Percentiles rank a stretch among this genome's conserved stretches.
Evolutionary conservation across 805 yeast genomes (phyloP).

Genomic region (Grigorovia yakushimaensis): DNA sequence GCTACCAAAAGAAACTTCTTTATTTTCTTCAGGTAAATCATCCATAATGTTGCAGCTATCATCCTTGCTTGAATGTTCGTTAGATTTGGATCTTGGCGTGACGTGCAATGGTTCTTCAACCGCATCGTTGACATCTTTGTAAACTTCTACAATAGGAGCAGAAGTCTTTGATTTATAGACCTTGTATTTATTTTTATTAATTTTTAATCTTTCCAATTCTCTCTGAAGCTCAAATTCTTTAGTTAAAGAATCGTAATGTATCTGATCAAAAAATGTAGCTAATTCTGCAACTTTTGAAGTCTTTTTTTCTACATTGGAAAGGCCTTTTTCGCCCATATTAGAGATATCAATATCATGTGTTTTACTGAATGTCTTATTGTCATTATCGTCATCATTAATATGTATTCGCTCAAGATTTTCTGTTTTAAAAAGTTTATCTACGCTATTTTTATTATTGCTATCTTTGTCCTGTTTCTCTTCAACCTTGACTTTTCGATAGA

Average conservation of each 20-base stretch:
- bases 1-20: not conserved
- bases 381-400: too few species aligned
- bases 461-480: too few species aligned
- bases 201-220: slow-evolving; percentile 60
- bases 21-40: not conserved
- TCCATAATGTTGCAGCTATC: slow-evolving; percentile 3
- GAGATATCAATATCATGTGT: too few species aligned
- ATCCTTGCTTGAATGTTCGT: slow-evolving; percentile 3
- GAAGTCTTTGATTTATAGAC: slow-evolving; percentile 65
- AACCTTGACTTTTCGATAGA: too few species aligned
- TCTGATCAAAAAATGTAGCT: slow-evolving; percentile 58
- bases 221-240: slow-evolving; percentile 82
- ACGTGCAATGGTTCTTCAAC: slow-evolving; percentile 47
- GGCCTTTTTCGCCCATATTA: not conserved
- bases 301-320: not conserved
- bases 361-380: too few species aligned
- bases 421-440: too few species aligned
- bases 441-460: too few species aligned
- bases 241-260: slow-evolving; percentile 72
- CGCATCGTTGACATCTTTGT: slow-evolving; percentile 80
- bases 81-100: slow-evolving; percentile 2
- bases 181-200: slow-evolving; percentile 49
- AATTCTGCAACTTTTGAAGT: slow-evolving; percentile 46
- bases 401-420: too few species aligned
- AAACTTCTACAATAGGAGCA: slow-evolving; percentile 84